Percentiles rank a stretch among this genome's conserved stretches.
phyloP scores from a whole-genome alignment of 73 alveolate genomes.

The Effrenium voratum region DNA sequence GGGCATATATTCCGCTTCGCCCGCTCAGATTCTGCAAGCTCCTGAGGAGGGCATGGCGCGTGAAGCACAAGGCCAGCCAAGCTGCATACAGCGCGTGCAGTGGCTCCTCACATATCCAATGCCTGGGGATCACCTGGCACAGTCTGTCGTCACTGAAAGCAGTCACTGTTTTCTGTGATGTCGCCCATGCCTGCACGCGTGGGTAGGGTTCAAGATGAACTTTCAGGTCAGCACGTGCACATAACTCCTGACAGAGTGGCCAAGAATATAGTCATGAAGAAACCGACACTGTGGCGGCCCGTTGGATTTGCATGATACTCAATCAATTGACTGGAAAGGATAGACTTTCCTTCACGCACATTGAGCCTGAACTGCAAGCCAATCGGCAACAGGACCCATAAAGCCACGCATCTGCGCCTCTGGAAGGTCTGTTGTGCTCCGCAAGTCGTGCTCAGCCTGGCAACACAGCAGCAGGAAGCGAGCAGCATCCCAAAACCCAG shows the following conservation, averaged over 20 bases:
- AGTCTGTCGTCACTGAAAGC: neutral
- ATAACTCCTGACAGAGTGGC: conserved; percentile 20
- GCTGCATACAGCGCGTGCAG: neutral
- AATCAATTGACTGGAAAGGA: too few relatives aligned
- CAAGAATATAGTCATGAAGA: too few relatives aligned
- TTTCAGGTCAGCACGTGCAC: conserved; percentile 84
- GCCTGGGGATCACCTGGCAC: conserved; percentile 71
- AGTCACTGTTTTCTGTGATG: neutral
- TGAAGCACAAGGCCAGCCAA: neutral
- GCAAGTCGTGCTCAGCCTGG: conserved; percentile 67
- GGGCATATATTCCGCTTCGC: conserved; percentile 86
- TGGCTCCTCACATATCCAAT: conserved; percentile 86
- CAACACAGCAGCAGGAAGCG: too few relatives aligned
- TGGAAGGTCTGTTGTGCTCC: conserved; percentile 68
- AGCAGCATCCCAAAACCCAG: too few relatives aligned
- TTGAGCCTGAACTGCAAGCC: too few relatives aligned
- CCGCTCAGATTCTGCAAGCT: conserved; percentile 84
- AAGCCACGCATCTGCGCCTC: too few relatives aligned
- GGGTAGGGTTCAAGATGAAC: conserved; percentile 84
- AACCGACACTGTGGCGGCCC: too few relatives aligned
- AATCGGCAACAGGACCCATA: too few relatives aligned
- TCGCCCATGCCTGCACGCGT: conserved; percentile 51
- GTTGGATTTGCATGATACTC: too few relatives aligned
- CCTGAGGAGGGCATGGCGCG: neutral
- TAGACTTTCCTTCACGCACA: too few relatives aligned